Conservation (phyloP, 306 rosid genomes). For the Sicyos baderoa region DNA sequence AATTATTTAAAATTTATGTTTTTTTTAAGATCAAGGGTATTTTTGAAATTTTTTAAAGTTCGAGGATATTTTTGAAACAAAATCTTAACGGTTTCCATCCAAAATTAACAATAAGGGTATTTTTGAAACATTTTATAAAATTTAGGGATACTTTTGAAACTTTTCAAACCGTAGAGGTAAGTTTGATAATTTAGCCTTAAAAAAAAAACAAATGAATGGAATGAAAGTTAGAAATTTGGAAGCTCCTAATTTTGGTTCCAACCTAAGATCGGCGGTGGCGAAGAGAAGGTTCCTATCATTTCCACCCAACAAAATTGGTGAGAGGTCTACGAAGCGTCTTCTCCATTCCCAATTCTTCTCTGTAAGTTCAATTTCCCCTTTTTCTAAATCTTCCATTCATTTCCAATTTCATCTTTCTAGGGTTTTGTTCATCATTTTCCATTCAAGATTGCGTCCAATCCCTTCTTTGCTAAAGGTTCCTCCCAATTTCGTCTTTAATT, state of each 20-base stretch:
- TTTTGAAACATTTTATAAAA: too few species aligned
- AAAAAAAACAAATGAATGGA: too few species aligned
- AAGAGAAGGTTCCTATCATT: not conserved
- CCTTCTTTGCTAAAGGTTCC: constrained; percentile 6
- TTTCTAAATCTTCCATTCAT: not conserved
- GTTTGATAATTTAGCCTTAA: too few species aligned
- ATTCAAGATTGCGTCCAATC: not conserved
- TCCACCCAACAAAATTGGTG: constrained; percentile 1
- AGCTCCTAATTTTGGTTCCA: not conserved
- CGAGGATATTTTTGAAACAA: too few species aligned
- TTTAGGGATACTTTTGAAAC: too few species aligned
- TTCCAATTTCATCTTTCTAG: constrained; percentile 5
- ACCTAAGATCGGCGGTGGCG: constrained; percentile 6
- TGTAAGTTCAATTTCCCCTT: not conserved
- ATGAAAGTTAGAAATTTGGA: too few species aligned
- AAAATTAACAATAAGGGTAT: too few species aligned
- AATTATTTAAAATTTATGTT: too few species aligned
- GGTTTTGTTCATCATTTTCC: constrained; percentile 4
- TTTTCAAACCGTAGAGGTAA: too few species aligned
- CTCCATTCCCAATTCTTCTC: not conserved
- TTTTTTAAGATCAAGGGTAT: too few species aligned
- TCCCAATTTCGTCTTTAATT: not conserved
- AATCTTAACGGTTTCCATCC: too few species aligned
- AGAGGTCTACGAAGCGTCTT: constrained; percentile 4
- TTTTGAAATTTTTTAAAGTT: too few species aligned